phyloP scores from a whole-genome alignment of 257 asterid genomes.

The Rubia yunnanensis region DNA sequence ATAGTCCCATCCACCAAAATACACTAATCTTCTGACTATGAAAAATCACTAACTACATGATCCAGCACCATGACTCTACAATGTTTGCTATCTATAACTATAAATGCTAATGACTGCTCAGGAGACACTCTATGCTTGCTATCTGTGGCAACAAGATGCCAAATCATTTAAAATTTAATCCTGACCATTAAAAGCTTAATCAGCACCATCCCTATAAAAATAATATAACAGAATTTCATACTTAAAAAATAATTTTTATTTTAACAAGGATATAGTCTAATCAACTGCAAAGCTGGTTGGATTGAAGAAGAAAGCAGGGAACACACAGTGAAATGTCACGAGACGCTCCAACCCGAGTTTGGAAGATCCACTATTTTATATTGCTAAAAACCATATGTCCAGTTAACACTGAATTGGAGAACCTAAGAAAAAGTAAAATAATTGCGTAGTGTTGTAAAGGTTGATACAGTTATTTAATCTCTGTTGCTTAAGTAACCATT shows the following conservation, averaged over 20 bases:
- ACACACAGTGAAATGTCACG: background rate
- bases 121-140: background rate
- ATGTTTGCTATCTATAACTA: background rate
- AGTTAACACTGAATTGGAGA: background rate
- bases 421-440: background rate
- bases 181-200: background rate
- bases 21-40: background rate
- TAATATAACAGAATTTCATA: background rate
- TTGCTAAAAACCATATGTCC: background rate
- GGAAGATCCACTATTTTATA: background rate
- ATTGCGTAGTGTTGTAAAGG: background rate
- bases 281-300: background rate
- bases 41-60: background rate
- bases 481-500: background rate
- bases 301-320: background rate
- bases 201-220: background rate
- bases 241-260: background rate
- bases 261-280: background rate
- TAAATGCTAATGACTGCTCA: background rate
- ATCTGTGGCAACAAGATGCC: background rate
- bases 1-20: background rate
- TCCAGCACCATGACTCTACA: background rate
- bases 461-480: background rate
- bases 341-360: background rate
- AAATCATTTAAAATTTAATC: background rate